phyloP scores from a whole-genome alignment of 805 yeast genomes.

The Candida alai region DNA sequence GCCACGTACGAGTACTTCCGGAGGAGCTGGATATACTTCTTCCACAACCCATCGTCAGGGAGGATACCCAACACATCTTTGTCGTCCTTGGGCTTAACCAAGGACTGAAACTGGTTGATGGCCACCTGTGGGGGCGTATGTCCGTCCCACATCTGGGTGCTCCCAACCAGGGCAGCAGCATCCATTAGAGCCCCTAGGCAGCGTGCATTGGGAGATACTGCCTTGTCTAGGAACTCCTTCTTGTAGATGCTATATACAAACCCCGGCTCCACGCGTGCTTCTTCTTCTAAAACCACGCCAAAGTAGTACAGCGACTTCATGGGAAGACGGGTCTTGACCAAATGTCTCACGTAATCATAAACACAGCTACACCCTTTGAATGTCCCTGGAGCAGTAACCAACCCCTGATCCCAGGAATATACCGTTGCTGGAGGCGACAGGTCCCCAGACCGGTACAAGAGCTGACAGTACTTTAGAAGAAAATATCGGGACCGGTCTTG shows the following conservation, averaged over 20 bases:
- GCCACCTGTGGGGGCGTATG: slow-evolving; percentile 58
- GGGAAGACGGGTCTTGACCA: slow-evolving; percentile 17
- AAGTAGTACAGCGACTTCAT: slow-evolving; percentile 24
- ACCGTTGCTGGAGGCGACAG: slow-evolving; percentile 4
- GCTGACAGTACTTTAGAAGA: slow-evolving; percentile 25
- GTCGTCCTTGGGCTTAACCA: slow-evolving; percentile 3
- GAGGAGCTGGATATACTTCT: slow-evolving; percentile 48
- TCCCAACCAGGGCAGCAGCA: slow-evolving; percentile 35
- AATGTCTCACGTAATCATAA: slow-evolving; percentile 24
- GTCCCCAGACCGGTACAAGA: slow-evolving; percentile 17
- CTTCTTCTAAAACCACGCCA: slow-evolving; percentile 37
- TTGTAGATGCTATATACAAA: slow-evolving; percentile 26
- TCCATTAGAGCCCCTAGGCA: slow-evolving; percentile 43
- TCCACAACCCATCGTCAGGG: slow-evolving; percentile 50
- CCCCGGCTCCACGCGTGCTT: slow-evolving; percentile 25
- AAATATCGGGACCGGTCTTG: slow-evolving; percentile 11
- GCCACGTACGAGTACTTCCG: slow-evolving; percentile 43
- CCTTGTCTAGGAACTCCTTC: slow-evolving; percentile 17
- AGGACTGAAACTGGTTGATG: slow-evolving; percentile 49
- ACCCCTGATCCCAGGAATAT: slow-evolving; percentile 16
- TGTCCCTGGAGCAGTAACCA: background rate
- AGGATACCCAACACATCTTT: slow-evolving; percentile 16
- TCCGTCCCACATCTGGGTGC: slow-evolving; percentile 42
- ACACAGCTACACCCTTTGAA: slow-evolving; percentile 3
- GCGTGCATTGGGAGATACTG: slow-evolving; percentile 23